Percentiles rank a stretch among this genome's conserved stretches.
These are phyloP conservation scores for Rosa multiflora DNA, from an alignment of 306 rosid genomes.

Conservation along the genomic window DNA sequence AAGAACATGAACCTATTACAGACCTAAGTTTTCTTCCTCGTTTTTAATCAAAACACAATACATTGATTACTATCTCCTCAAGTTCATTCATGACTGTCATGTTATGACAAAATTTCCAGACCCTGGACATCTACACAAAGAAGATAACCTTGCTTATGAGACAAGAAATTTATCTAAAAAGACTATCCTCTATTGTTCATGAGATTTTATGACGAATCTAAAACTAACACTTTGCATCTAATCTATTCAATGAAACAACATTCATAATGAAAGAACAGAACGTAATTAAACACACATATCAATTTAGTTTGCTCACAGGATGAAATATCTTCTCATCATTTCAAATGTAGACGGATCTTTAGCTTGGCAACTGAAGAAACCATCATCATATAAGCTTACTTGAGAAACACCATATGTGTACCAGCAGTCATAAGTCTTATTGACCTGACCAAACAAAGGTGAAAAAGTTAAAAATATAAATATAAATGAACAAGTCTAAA, in stretches of 20 bases:
- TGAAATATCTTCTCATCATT: slow-evolving; percentile 59
- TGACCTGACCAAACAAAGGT: slow-evolving; percentile 53
- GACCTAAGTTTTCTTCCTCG: neutral
- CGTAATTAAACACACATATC: neutral
- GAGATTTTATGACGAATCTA: neutral
- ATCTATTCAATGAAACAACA: neutral
- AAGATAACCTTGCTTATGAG: neutral
- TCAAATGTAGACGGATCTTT: slow-evolving; percentile 64
- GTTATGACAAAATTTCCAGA: neutral
- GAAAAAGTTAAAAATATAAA: slow-evolving; percentile 23
- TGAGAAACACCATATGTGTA: slow-evolving; percentile 73
- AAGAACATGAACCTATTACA: neutral
- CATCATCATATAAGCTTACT: slow-evolving; percentile 69
- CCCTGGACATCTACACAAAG: neutral
- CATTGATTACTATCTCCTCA: neutral
- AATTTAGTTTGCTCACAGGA: slow-evolving; percentile 53
- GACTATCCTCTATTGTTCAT: neutral
- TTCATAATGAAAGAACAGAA: neutral
- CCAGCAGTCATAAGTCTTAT: slow-evolving; percentile 86
- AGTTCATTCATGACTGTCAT: neutral
- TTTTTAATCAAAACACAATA: neutral
- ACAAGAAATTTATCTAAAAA: neutral
- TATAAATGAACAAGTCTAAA: neutral
- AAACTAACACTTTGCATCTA: neutral
- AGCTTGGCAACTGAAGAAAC: slow-evolving; percentile 73